Evolutionary conservation across 2,329 filamentous ascomycete genomes (phyloP), one percentile per base, ranked within the genome.

Genomic region (Alternaria sp.): DNA sequence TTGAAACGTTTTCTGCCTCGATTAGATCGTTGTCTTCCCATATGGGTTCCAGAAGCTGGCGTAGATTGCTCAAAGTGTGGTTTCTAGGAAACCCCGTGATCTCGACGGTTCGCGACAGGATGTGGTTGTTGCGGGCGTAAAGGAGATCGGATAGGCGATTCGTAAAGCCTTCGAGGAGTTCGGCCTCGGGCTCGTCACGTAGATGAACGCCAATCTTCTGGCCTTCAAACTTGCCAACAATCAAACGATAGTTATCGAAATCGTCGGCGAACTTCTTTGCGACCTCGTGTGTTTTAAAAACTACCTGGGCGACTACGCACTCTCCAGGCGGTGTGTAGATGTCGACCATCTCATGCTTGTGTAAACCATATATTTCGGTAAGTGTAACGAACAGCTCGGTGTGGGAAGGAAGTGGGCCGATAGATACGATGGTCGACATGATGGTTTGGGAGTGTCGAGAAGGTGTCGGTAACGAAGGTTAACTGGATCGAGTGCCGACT

Each of bases 381-480:
- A 49, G 20, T 0, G 11, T 8, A 12, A 22, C 22, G 45, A 2
- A 49, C 0, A 12, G 25, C 18, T 49, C 45, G 28, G 27, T 32
- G 28, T 10, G 20, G 6, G 4, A 6, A 0, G 45, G 45, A 49
- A 49, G 45, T 3, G 4, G 4, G n/a, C n/a, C 16, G 18, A 49
- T 14, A 0, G 20, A n/a, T 9, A 49, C 45, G 11, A 32, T 22
- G 14, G 7, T 22, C 18, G 18, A 49, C 45, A 49, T 49, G 45
- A 18, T 10, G n/a, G n/a, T 6, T 2, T 48, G 11, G 3, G 45
- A 16, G n/a, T 32, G 20, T 22, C 4, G 1, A 14, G 16, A 14
- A 22, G 2, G n/a, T 20, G 16, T 18, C 20, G 3, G 11, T 8
- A 7, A 4, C 34, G 2, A n/a, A 2, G 0, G 4, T 9, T 2